These are phyloP conservation scores for Citrus maxima DNA, from an alignment of 345 rosid species.

Conservation along the genomic window DNA sequence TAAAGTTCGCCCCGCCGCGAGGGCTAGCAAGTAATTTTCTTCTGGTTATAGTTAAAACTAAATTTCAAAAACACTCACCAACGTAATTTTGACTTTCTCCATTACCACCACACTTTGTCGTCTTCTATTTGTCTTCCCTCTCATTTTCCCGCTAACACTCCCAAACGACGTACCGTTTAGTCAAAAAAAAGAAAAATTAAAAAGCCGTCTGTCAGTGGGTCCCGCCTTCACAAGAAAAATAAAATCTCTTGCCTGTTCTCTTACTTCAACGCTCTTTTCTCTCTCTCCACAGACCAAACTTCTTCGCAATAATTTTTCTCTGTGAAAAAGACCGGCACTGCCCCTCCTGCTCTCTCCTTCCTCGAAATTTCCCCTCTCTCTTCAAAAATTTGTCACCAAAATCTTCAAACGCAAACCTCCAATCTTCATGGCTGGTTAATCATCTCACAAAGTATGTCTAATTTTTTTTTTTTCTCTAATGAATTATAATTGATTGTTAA, in stretches of 20 bases:
- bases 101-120: background rate
- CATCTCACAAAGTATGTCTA: background rate
- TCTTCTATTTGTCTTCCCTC: background rate
- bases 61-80: too few species aligned
- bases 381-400: background rate
- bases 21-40: background rate
- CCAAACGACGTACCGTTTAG: background rate
- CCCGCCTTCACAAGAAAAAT: background rate
- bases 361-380: slow-evolving; percentile 8
- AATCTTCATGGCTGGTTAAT: background rate
- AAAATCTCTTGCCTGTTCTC: background rate
- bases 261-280: too few species aligned
- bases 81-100: background rate
- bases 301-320: background rate
- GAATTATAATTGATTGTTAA: background rate
- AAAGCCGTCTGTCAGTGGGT: background rate
- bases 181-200: background rate
- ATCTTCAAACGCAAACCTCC: background rate
- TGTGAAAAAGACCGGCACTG: background rate
- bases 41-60: too few species aligned
- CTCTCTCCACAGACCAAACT: background rate
- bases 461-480: too few species aligned
- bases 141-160: background rate
- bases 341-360: slow-evolving; percentile 11
- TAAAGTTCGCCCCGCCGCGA: background rate